These are phyloP conservation scores for Microbotryum violaceum DNA, from an alignment of 1,284 basidiomycete genomes.

Conservation along the genomic window DNA sequence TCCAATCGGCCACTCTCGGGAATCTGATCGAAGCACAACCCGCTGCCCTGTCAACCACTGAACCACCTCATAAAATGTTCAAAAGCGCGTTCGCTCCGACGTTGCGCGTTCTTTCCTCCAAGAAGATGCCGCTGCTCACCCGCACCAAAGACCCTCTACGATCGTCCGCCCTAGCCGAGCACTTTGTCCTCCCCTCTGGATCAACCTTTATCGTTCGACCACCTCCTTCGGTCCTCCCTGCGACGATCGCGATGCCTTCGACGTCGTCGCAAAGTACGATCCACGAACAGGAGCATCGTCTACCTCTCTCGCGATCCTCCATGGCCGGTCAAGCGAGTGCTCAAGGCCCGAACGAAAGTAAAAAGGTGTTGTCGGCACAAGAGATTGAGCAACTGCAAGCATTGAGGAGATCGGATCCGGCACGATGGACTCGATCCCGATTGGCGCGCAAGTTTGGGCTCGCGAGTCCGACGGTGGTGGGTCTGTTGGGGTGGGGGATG, in stretches of 20 bases:
- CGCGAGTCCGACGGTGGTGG: constrained; percentile 13
- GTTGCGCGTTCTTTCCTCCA: neutral
- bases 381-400: constrained; percentile 11
- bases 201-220: constrained; percentile 21
- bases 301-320: neutral
- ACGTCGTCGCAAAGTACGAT: constrained; percentile 1
- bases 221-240: constrained; percentile 19
- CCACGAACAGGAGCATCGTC: neutral
- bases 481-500: constrained; percentile 20
- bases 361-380: neutral
- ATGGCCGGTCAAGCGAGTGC: neutral
- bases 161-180: constrained; percentile 13
- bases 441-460: constrained; percentile 23
- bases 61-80: neutral
- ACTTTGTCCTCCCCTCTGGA: constrained; percentile 18
- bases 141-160: constrained; percentile 24
- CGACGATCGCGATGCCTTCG: constrained; percentile 10
- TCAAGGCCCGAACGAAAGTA: neutral
- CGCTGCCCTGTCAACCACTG: neutral
- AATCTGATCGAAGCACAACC: too few species aligned
- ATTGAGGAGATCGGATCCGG: constrained; percentile 6
- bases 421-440: constrained; percentile 6
- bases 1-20: too few species aligned
- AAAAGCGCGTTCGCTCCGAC: constrained; percentile 2
- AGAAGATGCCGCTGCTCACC: neutral